Evolutionary conservation across 108 stramenopile species (phyloP).

Genomic region (Thalassiosira profunda): DNA sequence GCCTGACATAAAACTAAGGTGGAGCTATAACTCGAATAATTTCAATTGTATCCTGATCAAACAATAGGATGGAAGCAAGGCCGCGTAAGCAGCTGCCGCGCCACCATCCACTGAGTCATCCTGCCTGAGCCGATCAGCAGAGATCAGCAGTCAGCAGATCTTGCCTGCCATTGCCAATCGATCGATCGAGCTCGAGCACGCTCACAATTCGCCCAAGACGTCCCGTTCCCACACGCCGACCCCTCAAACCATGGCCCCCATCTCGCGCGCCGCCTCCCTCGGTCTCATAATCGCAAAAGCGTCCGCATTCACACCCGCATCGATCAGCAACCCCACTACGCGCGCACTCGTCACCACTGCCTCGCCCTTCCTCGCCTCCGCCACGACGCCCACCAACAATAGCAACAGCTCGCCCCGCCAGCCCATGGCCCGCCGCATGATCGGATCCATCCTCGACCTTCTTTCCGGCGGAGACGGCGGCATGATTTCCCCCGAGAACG

Average conservation of each 20-base stretch:
- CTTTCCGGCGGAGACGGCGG: slow-evolving; percentile 59
- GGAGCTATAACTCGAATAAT: too few species aligned
- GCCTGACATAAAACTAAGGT: too few species aligned
- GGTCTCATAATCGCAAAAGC: slow-evolving; percentile 14
- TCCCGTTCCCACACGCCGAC: not conserved
- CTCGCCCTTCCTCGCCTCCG: not conserved
- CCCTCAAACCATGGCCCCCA: slow-evolving; percentile 4
- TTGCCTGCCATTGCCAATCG: slow-evolving; percentile 1
- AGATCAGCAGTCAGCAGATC: too few species aligned
- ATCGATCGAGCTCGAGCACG: not conserved
- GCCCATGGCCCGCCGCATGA: slow-evolving; percentile 51
- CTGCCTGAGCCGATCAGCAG: too few species aligned
- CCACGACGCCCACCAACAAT: slow-evolving; percentile 1
- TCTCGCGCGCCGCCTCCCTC: slow-evolving; percentile 11
- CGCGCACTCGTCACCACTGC: not conserved
- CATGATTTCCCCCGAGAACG: slow-evolving; percentile 64
- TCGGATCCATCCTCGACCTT: slow-evolving; percentile 64
- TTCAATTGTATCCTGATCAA: too few species aligned
- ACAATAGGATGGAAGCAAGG: too few species aligned
- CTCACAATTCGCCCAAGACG: not conserved
- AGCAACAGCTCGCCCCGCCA: not conserved
- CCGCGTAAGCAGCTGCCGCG: too few species aligned
- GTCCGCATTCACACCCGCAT: slow-evolving; percentile 16
- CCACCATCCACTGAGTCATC: too few species aligned
- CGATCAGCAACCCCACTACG: not conserved